Conservation (phyloP, 768 basidiomycete species). For the Mycena venus region DNA sequence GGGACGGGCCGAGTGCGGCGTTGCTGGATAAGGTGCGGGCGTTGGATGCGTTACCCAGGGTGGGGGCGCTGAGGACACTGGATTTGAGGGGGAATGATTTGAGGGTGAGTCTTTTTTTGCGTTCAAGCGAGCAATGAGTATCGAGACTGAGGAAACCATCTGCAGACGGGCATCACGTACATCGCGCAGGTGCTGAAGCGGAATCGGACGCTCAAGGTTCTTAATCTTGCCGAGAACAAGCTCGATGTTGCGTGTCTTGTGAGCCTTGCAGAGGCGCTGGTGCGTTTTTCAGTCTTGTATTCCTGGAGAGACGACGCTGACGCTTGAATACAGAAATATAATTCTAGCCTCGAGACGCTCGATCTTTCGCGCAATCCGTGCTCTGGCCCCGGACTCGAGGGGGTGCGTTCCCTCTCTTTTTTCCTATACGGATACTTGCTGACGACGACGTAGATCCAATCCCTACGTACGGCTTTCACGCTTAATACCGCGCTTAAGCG, state of each 20-base stretch:
- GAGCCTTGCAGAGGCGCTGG: constrained; percentile 89
- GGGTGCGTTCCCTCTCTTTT: constrained; percentile 60
- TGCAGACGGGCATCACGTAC: constrained; percentile 84
- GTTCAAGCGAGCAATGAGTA: too few species aligned
- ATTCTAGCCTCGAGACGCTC: constrained; percentile 91
- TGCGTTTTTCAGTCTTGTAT: constrained; percentile 52
- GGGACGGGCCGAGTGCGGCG: constrained; percentile 76
- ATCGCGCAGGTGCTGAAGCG: constrained; percentile 96
- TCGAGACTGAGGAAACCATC: too few species aligned
- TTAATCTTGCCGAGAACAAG: constrained; percentile 96
- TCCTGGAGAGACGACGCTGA: neutral
- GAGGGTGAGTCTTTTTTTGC: constrained; percentile 67
- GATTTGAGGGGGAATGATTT: constrained; percentile 96
- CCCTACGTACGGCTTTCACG: constrained; percentile 92
- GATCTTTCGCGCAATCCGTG: constrained; percentile 96
- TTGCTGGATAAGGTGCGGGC: constrained; percentile 90
- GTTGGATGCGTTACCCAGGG: constrained; percentile 86
- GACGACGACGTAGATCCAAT: constrained; percentile 69
- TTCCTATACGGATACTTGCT: neutral
- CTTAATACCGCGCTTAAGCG: constrained; percentile 93
- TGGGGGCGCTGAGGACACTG: constrained; percentile 89
- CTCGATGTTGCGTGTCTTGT: constrained; percentile 87
- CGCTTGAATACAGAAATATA: constrained; percentile 83
- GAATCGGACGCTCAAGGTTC: constrained; percentile 93
- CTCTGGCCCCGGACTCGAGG: constrained; percentile 89